These are phyloP conservation scores for Tolypocladium nubicola DNA, from an alignment of 2,329 filamentous ascomycete species.

Conservation along the genomic window DNA sequence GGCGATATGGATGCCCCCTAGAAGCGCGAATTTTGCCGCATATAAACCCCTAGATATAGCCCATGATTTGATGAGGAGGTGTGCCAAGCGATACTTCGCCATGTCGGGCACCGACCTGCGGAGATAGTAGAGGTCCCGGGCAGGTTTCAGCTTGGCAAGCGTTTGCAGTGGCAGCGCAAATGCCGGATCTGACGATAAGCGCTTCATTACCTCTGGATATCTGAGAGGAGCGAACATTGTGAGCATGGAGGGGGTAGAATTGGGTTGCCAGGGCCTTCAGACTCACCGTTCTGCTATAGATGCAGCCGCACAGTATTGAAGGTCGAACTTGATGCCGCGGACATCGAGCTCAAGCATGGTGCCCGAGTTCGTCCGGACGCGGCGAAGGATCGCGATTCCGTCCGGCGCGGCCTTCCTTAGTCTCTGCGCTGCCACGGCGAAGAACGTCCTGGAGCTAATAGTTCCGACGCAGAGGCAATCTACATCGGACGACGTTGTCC, in stretches of 20 bases:
- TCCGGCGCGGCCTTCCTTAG: constrained; percentile 33
- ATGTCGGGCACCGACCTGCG: constrained; percentile 49
- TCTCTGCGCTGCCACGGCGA: constrained; percentile 44
- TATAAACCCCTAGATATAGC: constrained; percentile 52
- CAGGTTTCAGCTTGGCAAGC: constrained; percentile 52
- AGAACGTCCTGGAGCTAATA: constrained; percentile 51
- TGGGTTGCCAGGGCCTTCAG: neutral
- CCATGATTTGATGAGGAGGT: constrained; percentile 52
- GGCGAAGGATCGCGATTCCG: constrained; percentile 41
- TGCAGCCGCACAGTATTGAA: constrained; percentile 55
- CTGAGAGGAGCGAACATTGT: constrained; percentile 8
- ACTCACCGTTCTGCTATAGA: constrained; percentile 38
- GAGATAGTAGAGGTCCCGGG: constrained; percentile 51
- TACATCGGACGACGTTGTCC: constrained; percentile 50
- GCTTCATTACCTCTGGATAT: constrained; percentile 35
- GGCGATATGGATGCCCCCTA: constrained; percentile 55
- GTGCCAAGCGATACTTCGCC: constrained; percentile 44
- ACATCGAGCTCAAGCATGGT: constrained; percentile 55
- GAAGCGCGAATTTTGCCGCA: constrained; percentile 52
- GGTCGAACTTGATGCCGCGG: constrained; percentile 46
- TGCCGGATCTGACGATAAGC: constrained; percentile 38
- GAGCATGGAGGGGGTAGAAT: neutral
- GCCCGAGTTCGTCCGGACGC: constrained; percentile 46
- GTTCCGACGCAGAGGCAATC: constrained; percentile 56
- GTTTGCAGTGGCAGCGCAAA: constrained; percentile 46